Evolutionary conservation across 2,329 filamentous ascomycete species (phyloP).

Genomic region (Talaromyces sp.): DNA sequence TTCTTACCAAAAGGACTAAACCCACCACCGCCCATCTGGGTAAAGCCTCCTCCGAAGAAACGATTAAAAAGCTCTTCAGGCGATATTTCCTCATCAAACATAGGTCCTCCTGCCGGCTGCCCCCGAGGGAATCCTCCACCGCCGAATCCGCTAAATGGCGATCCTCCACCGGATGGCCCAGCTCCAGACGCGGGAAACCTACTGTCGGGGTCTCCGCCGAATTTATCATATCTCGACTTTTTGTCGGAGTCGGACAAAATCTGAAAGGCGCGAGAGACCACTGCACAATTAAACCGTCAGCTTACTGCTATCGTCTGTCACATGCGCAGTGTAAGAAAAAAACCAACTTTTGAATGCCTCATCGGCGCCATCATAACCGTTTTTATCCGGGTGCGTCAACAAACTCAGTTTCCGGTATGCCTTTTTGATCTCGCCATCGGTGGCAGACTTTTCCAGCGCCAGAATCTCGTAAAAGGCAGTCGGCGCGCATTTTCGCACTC

Average conservation of each 20-base stretch:
- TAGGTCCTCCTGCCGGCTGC: slow-evolving; percentile 48
- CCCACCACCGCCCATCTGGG: slow-evolving; percentile 49
- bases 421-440: slow-evolving; percentile 90
- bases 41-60: slow-evolving; percentile 77
- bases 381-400: slow-evolving; percentile 97
- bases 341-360: slow-evolving; percentile 87
- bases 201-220: slow-evolving; percentile 87
- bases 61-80: slow-evolving; percentile 95
- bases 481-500: slow-evolving; percentile 76
- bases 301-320: neutral
- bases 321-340: neutral
- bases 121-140: slow-evolving; percentile 46
- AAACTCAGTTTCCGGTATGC: slow-evolving; percentile 92
- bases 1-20: slow-evolving; percentile 63
- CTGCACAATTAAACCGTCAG: slow-evolving; percentile 28
- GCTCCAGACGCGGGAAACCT: slow-evolving; percentile 60
- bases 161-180: slow-evolving; percentile 32
- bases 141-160: slow-evolving; percentile 41
- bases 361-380: slow-evolving; percentile 89
- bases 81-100: slow-evolving; percentile 88
- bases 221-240: slow-evolving; percentile 80
- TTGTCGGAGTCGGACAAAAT: slow-evolving; percentile 92
- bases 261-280: slow-evolving; percentile 91
- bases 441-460: slow-evolving; percentile 62
- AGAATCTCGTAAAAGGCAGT: slow-evolving; percentile 97